Conservation (phyloP, 768 basidiomycete genomes). For the Leucosporidium yakuticum region DNA sequence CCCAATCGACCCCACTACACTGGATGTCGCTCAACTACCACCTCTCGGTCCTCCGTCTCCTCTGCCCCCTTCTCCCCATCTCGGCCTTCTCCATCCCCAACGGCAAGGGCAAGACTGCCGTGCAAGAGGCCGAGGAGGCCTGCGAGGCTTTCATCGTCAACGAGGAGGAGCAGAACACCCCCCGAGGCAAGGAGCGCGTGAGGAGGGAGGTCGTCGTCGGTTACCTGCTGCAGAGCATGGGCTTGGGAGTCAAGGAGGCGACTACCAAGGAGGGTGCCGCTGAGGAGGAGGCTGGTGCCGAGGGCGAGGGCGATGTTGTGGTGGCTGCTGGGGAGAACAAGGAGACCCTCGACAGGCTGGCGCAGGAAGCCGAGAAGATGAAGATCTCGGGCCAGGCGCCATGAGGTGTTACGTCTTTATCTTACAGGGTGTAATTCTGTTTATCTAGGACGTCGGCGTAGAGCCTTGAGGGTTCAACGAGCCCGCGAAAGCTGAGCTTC, state of each 20-base stretch:
- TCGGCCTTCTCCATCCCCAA: conserved; percentile 18
- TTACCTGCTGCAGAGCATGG: conserved; percentile 33
- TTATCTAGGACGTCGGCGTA: no score
- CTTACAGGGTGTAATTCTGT: no score
- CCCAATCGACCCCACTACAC: conserved; percentile 32
- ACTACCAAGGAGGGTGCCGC: conserved; percentile 15
- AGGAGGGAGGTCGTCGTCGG: conserved; percentile 27
- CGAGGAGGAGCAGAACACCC: conserved; percentile 19
- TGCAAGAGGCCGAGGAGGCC: conserved; percentile 33
- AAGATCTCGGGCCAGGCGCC: not conserved
- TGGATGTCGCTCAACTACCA: conserved; percentile 35
- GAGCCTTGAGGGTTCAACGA: no score
- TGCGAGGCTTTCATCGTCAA: conserved; percentile 22
- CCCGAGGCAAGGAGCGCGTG: conserved; percentile 20
- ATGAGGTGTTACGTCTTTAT: no score
- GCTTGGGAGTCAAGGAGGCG: conserved; percentile 30
- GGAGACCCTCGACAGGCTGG: conserved; percentile 14
- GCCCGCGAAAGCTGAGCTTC: no score
- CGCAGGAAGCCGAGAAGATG: not conserved
- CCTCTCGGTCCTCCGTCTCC: conserved; percentile 24
- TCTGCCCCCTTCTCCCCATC: conserved; percentile 30
- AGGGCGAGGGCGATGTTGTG: conserved; percentile 12
- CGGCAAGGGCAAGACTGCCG: conserved; percentile 31
- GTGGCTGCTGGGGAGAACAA: conserved; percentile 14
- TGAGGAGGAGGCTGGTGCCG: not conserved